phyloP scores from a whole-genome alignment of 345 rosid genomes.

The Moringa oleifera region DNA sequence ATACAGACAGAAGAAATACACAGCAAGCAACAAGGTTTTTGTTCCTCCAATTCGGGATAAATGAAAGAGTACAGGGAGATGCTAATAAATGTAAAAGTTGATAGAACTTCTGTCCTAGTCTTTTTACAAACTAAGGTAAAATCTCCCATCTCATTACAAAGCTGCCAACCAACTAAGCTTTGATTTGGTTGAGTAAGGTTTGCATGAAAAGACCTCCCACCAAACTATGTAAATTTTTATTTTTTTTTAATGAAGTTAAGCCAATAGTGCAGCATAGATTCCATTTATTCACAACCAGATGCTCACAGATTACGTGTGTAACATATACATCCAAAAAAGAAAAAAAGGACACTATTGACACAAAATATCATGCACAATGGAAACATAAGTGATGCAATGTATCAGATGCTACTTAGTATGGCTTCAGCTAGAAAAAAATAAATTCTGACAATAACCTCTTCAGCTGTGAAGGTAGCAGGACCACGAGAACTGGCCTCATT shows the following conservation, averaged over 20 bases:
- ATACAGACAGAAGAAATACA: background rate
- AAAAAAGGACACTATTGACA: too few species aligned
- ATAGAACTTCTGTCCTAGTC: background rate
- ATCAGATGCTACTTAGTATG: too few species aligned
- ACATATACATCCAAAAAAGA: too few species aligned
- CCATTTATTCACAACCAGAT: background rate
- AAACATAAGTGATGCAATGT: too few species aligned
- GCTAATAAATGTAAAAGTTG: background rate
- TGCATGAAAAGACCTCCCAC: background rate
- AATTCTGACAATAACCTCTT: slow-evolving; percentile 52
- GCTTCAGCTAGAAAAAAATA: background rate
- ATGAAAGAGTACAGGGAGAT: background rate
- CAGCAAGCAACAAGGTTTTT: background rate
- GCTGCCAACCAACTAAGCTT: background rate
- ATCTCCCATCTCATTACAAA: background rate
- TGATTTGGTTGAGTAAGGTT: background rate
- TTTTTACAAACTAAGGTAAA: too few species aligned
- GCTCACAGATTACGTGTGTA: background rate
- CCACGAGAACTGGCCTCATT: slow-evolving; percentile 78
- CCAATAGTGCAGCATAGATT: background rate
- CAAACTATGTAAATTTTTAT: background rate
- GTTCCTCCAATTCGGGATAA: background rate
- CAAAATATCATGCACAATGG: too few species aligned
- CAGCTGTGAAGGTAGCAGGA: slow-evolving; percentile 64
- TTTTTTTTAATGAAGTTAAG: background rate